These are phyloP conservation scores for Antitrichia curtipendula DNA, from an alignment of 225 moss, liverwort and hornwort genomes.

Conservation along the genomic window DNA sequence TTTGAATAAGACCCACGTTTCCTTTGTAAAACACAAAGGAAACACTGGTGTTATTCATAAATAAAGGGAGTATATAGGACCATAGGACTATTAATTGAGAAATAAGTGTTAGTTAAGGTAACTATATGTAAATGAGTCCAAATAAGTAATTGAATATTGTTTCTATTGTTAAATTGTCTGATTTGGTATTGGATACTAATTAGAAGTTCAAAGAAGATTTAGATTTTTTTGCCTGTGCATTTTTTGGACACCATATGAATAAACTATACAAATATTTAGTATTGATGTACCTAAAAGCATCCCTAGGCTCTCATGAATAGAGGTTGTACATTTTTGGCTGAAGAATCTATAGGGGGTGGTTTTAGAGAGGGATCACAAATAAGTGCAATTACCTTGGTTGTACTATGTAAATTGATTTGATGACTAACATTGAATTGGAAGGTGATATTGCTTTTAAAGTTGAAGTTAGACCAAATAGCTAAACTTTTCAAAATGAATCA, in stretches of 20 bases:
- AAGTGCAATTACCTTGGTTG: accelerated
- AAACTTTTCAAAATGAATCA: neutral
- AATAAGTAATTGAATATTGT: neutral
- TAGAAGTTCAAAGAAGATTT: neutral
- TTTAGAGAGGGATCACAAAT: neutral
- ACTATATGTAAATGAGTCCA: neutral
- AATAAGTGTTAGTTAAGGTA: neutral
- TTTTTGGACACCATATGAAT: neutral
- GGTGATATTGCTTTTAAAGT: neutral
- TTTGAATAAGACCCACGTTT: too few relatives aligned
- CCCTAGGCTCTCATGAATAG: neutral
- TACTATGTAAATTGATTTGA: neutral
- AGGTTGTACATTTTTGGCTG: neutral
- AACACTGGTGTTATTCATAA: too few relatives aligned
- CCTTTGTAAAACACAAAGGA: too few relatives aligned
- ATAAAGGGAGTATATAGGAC: neutral
- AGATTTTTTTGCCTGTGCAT: neutral
- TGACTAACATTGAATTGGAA: neutral
- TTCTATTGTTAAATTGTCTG: neutral
- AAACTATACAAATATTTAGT: neutral
- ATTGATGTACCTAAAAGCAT: too few relatives aligned
- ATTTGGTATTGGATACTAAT: neutral
- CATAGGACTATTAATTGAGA: neutral
- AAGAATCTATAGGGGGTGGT: accelerated
- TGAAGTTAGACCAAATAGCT: neutral